Conservation (phyloP, 495 filamentous ascomycete species). For the Aspergillus avenaceus region DNA sequence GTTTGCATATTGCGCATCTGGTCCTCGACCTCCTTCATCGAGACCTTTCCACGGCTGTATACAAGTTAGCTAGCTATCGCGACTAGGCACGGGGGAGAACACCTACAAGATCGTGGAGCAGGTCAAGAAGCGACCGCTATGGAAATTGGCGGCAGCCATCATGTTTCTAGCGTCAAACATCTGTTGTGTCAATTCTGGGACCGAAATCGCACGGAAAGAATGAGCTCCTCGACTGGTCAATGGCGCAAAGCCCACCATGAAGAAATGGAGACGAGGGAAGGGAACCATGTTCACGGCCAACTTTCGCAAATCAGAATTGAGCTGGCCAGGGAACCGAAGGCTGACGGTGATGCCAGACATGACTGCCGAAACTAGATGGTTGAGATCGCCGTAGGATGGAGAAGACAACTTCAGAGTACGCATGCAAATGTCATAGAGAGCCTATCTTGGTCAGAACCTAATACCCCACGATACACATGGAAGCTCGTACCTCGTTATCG, state of each 20-base stretch:
- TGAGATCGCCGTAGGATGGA: constrained; percentile 98
- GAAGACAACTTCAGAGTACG: constrained; percentile 96
- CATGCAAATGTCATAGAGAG: constrained; percentile 99
- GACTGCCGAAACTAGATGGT: constrained; percentile 98
- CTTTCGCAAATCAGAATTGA: constrained; percentile 99
- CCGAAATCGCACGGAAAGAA: constrained; percentile 95
- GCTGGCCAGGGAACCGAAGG: constrained; percentile 97
- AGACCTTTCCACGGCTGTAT: constrained; percentile 90
- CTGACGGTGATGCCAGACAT: constrained; percentile 99
- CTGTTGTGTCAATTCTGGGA: constrained; percentile 98
- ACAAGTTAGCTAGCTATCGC: not conserved
- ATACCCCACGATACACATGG: not conserved
- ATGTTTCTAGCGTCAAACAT: constrained; percentile 99
- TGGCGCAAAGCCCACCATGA: constrained; percentile 99
- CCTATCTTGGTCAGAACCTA: constrained; percentile 43
- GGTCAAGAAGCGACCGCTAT: constrained; percentile 98
- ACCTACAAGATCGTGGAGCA: constrained; percentile 94
- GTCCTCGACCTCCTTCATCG: constrained; percentile 99
- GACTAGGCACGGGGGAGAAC: not conserved
- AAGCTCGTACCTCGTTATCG: constrained; percentile 82
- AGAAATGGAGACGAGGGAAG: constrained; percentile 99
- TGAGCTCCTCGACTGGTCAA: constrained; percentile 92
- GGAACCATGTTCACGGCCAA: constrained; percentile 99
- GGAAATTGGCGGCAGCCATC: constrained; percentile 99
- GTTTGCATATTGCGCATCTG: constrained; percentile 99